Evolutionary conservation across 768 basidiomycete species (phyloP), one percentile per base, ranked within the genome.

Genomic region (Tricholoma furcatifolium): DNA sequence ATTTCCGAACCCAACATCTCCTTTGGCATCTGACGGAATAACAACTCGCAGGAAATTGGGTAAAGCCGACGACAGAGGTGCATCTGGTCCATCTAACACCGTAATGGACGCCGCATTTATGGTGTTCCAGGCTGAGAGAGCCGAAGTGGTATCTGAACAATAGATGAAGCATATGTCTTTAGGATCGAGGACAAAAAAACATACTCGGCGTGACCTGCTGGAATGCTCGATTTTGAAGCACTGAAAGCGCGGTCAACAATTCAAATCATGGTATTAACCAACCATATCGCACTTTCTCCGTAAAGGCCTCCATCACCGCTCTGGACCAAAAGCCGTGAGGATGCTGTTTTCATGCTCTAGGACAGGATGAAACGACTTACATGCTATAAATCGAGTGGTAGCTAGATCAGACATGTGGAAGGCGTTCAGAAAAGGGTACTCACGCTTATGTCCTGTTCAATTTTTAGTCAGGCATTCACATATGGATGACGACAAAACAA

Each of bases 261-360:
- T 8, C 47, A 30, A 31, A 39, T 17, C 5, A 34, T 46, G n/a
- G 12, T 10, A 38, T 12, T 11, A 18, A 4, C 14, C 2, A 20
- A 3, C n/a, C n/a, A n/a, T 23, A 36, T 64, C 72, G 44, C 45
- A 82, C 83, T 62, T 65, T 86, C 85, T 3, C 75, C 84, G 45
- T 87, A 86, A n/a, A 87, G 63, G 1, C 85, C 84, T 31, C 85
- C 84, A 54, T 87, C 85, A 17, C 83, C 83, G 54, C 84, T 84
- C 83, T 86, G 48, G 12, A 15, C 10, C 12, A 24, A 12, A 9
- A 43, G 24, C 12, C 4, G 10, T 43, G 10, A 24, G 42, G 3
- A 36, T 17, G 27, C 4, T 27, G 27, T 27, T 27, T 27, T 27
- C 27, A 27, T 27, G 27, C 27, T 27, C 12, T 43, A 20, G 8